These are phyloP conservation scores for Tetradesmus lagerheimii DNA, from an alignment of 139 green algal species.

Conservation along the genomic window DNA sequence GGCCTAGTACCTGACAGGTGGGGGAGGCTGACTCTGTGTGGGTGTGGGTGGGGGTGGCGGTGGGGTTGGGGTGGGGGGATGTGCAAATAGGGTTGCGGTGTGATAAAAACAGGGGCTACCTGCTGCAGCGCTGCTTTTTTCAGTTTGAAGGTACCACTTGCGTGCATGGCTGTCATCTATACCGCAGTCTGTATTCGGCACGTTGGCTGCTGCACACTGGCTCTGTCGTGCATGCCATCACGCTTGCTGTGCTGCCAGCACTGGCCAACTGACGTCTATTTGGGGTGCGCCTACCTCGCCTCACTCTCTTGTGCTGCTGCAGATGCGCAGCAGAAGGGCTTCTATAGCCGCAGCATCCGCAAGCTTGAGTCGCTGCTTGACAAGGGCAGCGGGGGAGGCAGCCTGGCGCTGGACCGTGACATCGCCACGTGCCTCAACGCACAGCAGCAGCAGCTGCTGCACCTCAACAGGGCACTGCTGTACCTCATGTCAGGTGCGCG, in stretches of 20 bases:
- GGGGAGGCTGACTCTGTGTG: no score
- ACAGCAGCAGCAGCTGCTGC: constrained; percentile 76
- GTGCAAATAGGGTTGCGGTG: no score
- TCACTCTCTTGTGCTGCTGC: no score
- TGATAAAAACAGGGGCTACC: no score
- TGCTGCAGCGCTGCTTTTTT: no score
- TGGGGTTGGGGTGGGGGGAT: no score
- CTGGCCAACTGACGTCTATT: background rate
- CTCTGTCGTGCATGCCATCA: background rate
- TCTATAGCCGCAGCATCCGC: constrained; percentile 70
- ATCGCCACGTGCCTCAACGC: constrained; percentile 77
- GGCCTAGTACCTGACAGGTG: no score
- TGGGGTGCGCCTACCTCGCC: background rate
- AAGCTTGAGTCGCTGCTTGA: constrained; percentile 79
- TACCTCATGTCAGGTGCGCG: background rate
- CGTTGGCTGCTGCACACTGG: background rate
- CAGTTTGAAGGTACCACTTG: background rate
- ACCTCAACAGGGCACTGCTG: constrained; percentile 64
- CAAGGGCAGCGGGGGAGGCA: constrained; percentile 35
- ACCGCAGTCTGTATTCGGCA: background rate
- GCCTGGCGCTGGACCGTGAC: constrained; percentile 50
- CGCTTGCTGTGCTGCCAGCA: background rate
- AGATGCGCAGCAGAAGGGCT: constrained; percentile 60
- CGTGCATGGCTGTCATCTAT: background rate
- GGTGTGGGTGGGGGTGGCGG: no score